These are phyloP conservation scores for Gastrodia elata DNA, from an alignment of 106 monocot species.

Conservation along the genomic window DNA sequence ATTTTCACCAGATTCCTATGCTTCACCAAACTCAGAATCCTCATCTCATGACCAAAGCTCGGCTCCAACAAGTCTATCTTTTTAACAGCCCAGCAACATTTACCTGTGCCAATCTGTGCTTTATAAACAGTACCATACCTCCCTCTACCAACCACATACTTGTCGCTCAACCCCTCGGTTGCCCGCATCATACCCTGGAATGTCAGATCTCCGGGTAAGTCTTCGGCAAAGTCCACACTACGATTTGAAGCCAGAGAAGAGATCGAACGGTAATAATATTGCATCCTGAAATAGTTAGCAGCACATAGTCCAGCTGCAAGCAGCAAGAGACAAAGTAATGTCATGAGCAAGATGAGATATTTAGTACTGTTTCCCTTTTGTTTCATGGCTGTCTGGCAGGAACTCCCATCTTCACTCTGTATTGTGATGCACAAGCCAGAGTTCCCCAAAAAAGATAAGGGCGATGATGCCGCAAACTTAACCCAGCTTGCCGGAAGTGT, in stretches of 20 bases:
- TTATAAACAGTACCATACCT: constrained; percentile 65
- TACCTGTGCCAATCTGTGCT: constrained; percentile 35
- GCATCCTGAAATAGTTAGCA: constrained; percentile 13
- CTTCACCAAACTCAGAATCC: constrained; percentile 40
- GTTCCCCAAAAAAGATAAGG: constrained; percentile 38
- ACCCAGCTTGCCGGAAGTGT: constrained; percentile 41
- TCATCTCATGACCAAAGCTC: constrained; percentile 36
- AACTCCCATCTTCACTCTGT: constrained; percentile 1
- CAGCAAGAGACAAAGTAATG: constrained; percentile 16
- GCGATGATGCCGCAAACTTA: constrained; percentile 35
- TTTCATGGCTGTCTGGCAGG: constrained; percentile 2
- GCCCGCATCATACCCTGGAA: constrained; percentile 52
- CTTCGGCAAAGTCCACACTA: constrained; percentile 15
- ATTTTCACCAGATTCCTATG: constrained; percentile 61
- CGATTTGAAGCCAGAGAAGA: constrained; percentile 8
- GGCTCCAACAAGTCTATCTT: constrained; percentile 37
- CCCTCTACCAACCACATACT: constrained; percentile 69
- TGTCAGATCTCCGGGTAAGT: constrained; percentile 52
- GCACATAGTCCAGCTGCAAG: constrained; percentile 20
- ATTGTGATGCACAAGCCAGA: constrained; percentile 28
- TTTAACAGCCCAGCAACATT: constrained; percentile 60
- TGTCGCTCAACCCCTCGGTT: constrained; percentile 58
- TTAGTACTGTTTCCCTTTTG: constrained; percentile 8
- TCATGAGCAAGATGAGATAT: constrained; percentile 1
- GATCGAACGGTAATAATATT: neutral